Percentiles rank a stretch among this genome's conserved stretches.
These are phyloP conservation scores for Beauveria asiatica DNA, from an alignment of 2,329 filamentous ascomycete genomes.

Conservation along the genomic window DNA sequence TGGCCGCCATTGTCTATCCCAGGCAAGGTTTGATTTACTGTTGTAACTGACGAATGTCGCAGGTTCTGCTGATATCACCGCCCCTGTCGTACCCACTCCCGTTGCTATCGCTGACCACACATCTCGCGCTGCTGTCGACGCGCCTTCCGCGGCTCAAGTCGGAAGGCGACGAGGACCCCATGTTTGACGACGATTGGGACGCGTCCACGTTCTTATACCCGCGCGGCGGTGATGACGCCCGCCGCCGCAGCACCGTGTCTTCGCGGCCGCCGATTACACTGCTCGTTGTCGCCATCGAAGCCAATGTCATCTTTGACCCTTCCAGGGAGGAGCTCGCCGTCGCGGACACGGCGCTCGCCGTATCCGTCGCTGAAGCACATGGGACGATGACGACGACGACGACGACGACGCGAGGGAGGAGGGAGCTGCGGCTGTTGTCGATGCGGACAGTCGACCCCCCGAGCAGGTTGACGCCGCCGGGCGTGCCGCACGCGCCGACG, in stretches of 20 bases:
- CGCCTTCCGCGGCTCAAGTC: conserved; percentile 78
- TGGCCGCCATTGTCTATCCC: neutral
- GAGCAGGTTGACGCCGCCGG: conserved; percentile 62
- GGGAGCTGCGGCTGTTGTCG: conserved; percentile 53
- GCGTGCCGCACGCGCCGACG: conserved; percentile 51
- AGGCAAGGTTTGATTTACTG: neutral
- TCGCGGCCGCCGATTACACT: conserved; percentile 76
- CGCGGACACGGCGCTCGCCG: conserved; percentile 78
- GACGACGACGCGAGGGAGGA: conserved; percentile 25
- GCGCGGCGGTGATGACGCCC: conserved; percentile 24
- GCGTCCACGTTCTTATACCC: conserved; percentile 71
- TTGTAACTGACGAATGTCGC: neutral
- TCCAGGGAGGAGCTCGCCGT: conserved; percentile 86
- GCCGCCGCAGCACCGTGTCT: conserved; percentile 16
- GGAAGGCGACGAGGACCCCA: conserved; percentile 86
- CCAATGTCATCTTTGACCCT: conserved; percentile 91
- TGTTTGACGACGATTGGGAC: conserved; percentile 98
- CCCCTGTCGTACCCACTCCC: conserved; percentile 89
- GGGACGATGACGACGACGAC: conserved; percentile 7
- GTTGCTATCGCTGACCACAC: conserved; percentile 83
- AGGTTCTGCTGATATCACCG: conserved; percentile 90
- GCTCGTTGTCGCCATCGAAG: conserved; percentile 76
- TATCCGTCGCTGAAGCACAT: conserved; percentile 58
- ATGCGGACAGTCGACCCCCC: conserved; percentile 69
- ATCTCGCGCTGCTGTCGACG: conserved; percentile 84